phyloP scores from a whole-genome alignment of 768 basidiomycete genomes.

The Plicaturopsis crispa region DNA sequence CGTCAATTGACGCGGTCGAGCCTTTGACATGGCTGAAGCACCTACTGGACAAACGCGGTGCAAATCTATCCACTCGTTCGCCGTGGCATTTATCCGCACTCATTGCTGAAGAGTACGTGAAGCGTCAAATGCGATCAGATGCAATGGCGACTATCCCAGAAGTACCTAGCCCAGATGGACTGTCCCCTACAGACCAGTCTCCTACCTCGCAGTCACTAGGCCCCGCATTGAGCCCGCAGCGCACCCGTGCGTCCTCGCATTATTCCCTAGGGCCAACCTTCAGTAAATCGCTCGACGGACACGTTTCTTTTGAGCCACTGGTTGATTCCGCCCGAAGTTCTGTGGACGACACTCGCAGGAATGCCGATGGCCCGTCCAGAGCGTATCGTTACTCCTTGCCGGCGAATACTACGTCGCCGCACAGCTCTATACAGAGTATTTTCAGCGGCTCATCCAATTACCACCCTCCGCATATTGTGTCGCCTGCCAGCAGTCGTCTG shows the following conservation, averaged over 20 bases:
- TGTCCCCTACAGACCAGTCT: too few species aligned
- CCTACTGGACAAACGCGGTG: slow-evolving; percentile 38
- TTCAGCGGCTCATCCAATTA: slow-evolving; percentile 26
- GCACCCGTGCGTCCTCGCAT: slow-evolving; percentile 26
- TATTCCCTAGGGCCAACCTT: slow-evolving; percentile 31
- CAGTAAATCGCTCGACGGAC: slow-evolving; percentile 36
- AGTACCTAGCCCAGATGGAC: slow-evolving; percentile 16
- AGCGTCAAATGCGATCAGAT: slow-evolving; percentile 27
- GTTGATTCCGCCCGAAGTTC: slow-evolving; percentile 41
- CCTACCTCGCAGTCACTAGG: slow-evolving; percentile 3
- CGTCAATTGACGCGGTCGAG: slow-evolving; percentile 56
- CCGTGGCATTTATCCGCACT: slow-evolving; percentile 64
- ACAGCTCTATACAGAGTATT: slow-evolving; percentile 26
- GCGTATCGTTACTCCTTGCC: slow-evolving; percentile 22
- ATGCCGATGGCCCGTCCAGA: slow-evolving; percentile 26
- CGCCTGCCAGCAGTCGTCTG: slow-evolving; percentile 36
- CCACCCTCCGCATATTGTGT: slow-evolving; percentile 21
- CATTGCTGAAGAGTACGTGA: slow-evolving; percentile 59
- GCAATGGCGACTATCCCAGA: slow-evolving; percentile 40
- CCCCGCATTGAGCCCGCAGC: neutral
- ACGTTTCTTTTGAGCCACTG: slow-evolving; percentile 51
- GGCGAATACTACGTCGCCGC: slow-evolving; percentile 14
- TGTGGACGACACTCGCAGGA: slow-evolving; percentile 36
- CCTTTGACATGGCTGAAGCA: slow-evolving; percentile 73
- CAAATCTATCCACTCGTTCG: slow-evolving; percentile 25